These are phyloP conservation scores for Solanum aculeatissimum DNA, from an alignment of 305 asterid species.

Conservation along the genomic window DNA sequence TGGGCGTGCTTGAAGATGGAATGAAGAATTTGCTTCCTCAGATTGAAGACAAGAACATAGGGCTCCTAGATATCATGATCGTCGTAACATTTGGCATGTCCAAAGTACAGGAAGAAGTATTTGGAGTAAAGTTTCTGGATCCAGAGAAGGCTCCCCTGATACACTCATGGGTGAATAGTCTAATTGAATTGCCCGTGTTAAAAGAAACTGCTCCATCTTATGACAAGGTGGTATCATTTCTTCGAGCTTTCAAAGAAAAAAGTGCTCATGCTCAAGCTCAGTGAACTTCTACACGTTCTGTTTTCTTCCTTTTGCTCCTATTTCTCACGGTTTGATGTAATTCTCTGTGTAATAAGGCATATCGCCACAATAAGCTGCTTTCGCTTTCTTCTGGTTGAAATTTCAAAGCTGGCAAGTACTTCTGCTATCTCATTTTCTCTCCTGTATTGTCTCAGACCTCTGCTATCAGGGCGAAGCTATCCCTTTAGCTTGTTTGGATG, in stretches of 20 bases:
- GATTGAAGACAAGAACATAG: not conserved
- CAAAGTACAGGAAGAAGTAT: conserved; percentile 4
- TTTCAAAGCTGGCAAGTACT: not conserved
- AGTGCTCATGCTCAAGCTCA: not conserved
- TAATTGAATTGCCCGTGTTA: conserved; percentile 3
- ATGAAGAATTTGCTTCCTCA: not conserved
- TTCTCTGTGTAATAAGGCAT: not conserved
- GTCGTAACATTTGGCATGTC: conserved; percentile 3
- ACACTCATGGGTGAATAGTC: conserved; percentile 4
- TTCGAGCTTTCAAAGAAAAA: not conserved
- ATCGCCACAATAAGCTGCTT: not conserved
- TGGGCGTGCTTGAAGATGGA: conserved; percentile 6
- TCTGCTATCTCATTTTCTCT: not conserved
- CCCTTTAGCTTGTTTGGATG: no score
- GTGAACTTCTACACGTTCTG: not conserved
- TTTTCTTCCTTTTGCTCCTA: no score
- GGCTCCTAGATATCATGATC: conserved; percentile 1
- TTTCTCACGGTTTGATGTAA: not conserved
- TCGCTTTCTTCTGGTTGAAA: not conserved
- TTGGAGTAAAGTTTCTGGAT: conserved; percentile 2
- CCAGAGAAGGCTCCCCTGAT: conserved; percentile 7
- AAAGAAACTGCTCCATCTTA: not conserved
- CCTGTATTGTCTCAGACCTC: no score
- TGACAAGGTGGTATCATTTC: not conserved
- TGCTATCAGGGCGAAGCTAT: no score